Percentiles rank a stretch among this genome's conserved stretches.
phyloP scores from a whole-genome alignment of 768 basidiomycete species.

The Boletus huronensis region DNA sequence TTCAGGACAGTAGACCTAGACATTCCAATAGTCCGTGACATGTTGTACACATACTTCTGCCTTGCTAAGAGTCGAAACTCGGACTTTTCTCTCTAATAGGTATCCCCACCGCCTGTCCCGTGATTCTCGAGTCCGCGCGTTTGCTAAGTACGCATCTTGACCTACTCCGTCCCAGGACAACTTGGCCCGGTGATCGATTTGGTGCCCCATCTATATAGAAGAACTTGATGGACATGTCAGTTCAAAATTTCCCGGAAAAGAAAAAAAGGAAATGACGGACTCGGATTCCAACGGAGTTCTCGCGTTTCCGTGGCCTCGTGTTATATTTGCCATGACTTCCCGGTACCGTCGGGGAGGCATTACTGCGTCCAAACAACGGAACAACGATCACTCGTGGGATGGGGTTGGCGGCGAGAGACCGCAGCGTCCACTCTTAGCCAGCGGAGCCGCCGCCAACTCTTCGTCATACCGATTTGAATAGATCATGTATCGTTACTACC shows the following conservation, averaged over 20 bases:
- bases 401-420: neutral
- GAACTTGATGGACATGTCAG: neutral
- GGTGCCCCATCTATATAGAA: neutral
- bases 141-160: neutral
- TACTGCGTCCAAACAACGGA: neutral
- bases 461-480: constrained; percentile 1
- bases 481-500: neutral
- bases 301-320: neutral
- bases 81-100: neutral
- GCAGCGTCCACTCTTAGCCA: neutral
- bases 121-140: neutral
- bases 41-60: neutral
- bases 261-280: neutral
- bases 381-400: neutral
- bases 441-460: neutral
- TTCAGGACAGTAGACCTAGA: neutral
- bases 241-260: neutral
- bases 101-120: neutral
- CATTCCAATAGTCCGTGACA: neutral
- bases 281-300: neutral
- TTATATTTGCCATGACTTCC: neutral
- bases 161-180: neutral
- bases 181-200: neutral
- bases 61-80: neutral
- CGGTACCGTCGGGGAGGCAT: neutral